Conservation (phyloP, 306 rosid genomes). For the Ziziphus jujuba region DNA sequence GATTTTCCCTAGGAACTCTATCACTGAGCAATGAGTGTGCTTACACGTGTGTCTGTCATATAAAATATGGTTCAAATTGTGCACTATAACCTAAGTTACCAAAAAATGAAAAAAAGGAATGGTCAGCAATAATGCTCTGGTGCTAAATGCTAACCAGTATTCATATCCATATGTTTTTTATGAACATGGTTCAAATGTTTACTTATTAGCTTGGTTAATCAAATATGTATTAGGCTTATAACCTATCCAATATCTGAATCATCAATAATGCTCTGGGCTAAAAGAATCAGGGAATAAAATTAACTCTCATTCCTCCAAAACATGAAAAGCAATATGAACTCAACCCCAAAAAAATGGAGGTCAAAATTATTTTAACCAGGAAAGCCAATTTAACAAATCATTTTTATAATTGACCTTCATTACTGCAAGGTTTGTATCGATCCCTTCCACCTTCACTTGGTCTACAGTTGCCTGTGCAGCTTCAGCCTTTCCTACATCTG, state of each 20-base stretch:
- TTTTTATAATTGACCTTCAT: conserved; percentile 71
- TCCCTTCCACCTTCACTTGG: conserved; percentile 93
- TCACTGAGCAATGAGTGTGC: conserved; percentile 5
- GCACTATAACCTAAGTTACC: not conserved
- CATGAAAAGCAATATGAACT: not conserved
- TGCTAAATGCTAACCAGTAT: not conserved
- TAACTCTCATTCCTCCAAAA: not conserved
- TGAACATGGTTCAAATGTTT: not conserved
- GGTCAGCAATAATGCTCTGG: not conserved
- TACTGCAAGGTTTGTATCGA: conserved; percentile 88
- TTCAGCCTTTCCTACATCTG: conserved; percentile 75
- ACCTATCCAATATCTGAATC: conserved; percentile 13
- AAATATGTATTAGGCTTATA: not conserved
- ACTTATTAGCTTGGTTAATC: conserved; percentile 3
- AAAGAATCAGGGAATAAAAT: conserved; percentile 17
- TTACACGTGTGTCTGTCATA: conserved; percentile 4
- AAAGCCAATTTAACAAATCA: conserved; percentile 13
- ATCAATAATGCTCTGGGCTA: conserved; percentile 1
- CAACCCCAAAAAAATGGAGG: conserved; percentile 15
- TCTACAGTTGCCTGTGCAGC: conserved; percentile 92
- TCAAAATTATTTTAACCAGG: conserved; percentile 10
- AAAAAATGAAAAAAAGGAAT: not conserved
- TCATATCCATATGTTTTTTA: not conserved
- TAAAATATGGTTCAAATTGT: conserved; percentile 12
- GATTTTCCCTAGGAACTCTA: conserved; percentile 9